Percentiles rank a stretch among this genome's conserved stretches.
phyloP scores from a whole-genome alignment of 2,329 filamentous ascomycete species.

The Diaporthe capsici region DNA sequence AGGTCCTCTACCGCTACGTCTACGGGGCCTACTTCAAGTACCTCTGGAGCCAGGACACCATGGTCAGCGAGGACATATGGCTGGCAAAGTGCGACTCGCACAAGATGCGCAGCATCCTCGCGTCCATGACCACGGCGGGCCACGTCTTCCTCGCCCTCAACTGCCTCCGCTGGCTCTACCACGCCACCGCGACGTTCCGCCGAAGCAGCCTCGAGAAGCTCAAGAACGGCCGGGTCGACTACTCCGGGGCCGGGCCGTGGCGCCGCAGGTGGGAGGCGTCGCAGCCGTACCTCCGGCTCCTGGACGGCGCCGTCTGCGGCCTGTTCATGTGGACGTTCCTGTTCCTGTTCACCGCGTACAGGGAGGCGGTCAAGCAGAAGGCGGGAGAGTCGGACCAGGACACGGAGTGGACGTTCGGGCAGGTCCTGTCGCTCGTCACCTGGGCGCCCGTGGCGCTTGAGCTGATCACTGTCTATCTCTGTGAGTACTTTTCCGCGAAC shows the following conservation, averaged over 20 bases:
- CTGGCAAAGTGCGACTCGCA: constrained; percentile 36
- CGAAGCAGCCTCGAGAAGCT: background rate
- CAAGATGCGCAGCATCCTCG: constrained; percentile 25
- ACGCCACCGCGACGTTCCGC: constrained; percentile 31
- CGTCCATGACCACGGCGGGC: constrained; percentile 19
- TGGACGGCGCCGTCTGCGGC: constrained; percentile 43
- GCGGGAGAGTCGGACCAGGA: constrained; percentile 45
- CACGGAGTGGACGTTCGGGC: constrained; percentile 50
- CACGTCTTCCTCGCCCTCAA: constrained; percentile 42
- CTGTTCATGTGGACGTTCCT: constrained; percentile 49
- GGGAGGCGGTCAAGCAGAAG: constrained; percentile 42
- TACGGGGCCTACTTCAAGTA: constrained; percentile 29
- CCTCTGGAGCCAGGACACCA: constrained; percentile 7
- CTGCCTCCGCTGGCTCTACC: constrained; percentile 42
- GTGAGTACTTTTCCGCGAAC: constrained; percentile 42
- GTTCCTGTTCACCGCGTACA: constrained; percentile 47
- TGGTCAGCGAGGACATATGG: constrained; percentile 33
- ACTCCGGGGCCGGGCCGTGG: constrained; percentile 3
- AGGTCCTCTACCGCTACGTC: constrained; percentile 42
- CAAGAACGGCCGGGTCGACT: background rate
- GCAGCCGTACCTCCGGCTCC: constrained; percentile 35
- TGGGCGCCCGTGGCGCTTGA: constrained; percentile 50
- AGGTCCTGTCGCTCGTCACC: constrained; percentile 49
- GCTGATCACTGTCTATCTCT: constrained; percentile 46
- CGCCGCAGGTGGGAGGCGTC: constrained; percentile 24